Evolutionary conservation across 495 filamentous ascomycete species (phyloP), one percentile per base, ranked within the genome.

Genomic region (Xylaria acuta): DNA sequence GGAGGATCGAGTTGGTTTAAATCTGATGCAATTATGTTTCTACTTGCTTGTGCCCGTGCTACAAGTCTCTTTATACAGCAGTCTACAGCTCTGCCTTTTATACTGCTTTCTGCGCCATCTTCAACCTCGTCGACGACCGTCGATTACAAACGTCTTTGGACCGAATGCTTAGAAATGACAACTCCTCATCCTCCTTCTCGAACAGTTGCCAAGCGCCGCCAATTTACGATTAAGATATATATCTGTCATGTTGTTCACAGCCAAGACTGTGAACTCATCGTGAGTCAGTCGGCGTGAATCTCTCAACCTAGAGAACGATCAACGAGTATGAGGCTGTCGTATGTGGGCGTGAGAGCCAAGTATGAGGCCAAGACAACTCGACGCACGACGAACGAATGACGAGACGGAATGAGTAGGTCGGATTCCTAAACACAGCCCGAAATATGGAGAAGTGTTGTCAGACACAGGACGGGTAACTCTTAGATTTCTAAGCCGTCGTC

Each of bases 401-500:
- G n/a, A n/a, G n/a, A n/a, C n/a, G n/a, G n/a, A n/a, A n/a, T n/a
- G 40, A 36, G 2, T 59, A n/a, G 43, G 6, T 59, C 27, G 16
- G 34, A 40, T 40, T 38, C 11, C 58, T 60, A n/a, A n/a, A n/a
- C n/a, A n/a, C n/a, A n/a, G n/a, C n/a, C n/a, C 40, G 40, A 40
- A 58, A 18, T 25, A 51, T 51, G n/a, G 47, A 51, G 47, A 51
- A 11, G n/a, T 8, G 22, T 20, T 8, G 47, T 51, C n/a, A 51
- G n/a, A 51, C n/a, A 11, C 4, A 34, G 34, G 53, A 58, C 27
- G n/a, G 1, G n/a, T 34, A 34, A 9, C 53, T 32, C n/a, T 51
- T 51, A 25, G 49, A 53, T 27, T 53, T 53, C 49, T 53, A 53
- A 53, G 49, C 49, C 49, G 27, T 51, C 47, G 40, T 41, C n/a